phyloP scores from a whole-genome alignment of 305 asterid genomes.

The Andrographis paniculata region DNA sequence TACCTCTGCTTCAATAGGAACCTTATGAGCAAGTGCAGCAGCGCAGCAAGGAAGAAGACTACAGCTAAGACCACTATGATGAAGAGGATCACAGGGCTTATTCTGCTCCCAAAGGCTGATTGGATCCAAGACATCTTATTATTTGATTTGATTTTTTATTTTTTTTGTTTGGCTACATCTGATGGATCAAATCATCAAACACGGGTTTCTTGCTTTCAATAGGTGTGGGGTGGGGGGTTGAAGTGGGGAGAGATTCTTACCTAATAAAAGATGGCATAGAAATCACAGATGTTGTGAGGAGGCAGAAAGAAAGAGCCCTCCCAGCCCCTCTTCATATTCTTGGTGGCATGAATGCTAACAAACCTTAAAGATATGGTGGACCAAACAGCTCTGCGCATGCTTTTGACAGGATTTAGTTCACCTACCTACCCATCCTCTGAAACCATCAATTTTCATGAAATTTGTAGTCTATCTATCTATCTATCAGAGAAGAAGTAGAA shows the following conservation, averaged over 20 bases:
- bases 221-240: too few relatives aligned
- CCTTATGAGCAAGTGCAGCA: constrained; percentile 40
- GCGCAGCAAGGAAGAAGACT: constrained; percentile 42
- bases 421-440: not conserved
- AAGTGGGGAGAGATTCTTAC: constrained; percentile 10
- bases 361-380: constrained; percentile 1
- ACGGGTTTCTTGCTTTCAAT: constrained; percentile 16
- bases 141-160: not conserved
- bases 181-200: constrained; percentile 5
- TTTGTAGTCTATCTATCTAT: not conserved
- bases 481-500: not conserved
- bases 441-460: not conserved
- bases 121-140: constrained; percentile 46
- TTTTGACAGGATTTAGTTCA: not conserved
- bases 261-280: too few relatives aligned
- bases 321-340: too few relatives aligned
- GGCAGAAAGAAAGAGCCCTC: constrained; percentile 3
- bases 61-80: constrained; percentile 37
- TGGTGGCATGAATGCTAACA: constrained; percentile 2
- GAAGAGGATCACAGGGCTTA: constrained; percentile 44
- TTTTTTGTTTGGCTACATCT: not conserved
- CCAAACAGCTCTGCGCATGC: not conserved
- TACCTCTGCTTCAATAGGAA: constrained; percentile 37
- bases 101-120: constrained; percentile 44
- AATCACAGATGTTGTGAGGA: constrained; percentile 17